Percentiles rank a stretch among this genome's conserved stretches.
Evolutionary conservation across 768 basidiomycete genomes (phyloP).

Genomic region (Hygrocybe coccinea): DNA sequence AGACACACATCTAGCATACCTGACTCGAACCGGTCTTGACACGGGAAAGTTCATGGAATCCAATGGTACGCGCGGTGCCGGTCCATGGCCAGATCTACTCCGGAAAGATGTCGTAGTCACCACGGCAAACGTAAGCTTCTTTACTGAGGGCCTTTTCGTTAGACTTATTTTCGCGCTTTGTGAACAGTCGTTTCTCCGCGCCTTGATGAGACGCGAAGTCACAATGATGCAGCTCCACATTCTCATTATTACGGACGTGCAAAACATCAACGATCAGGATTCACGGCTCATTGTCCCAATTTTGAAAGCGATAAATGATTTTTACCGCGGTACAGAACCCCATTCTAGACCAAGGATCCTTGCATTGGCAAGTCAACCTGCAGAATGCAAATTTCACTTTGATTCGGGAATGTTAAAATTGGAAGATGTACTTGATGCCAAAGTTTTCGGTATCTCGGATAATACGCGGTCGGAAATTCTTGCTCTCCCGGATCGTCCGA

Average conservation of each 20-base stretch:
- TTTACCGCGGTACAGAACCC: slow-evolving; percentile 35
- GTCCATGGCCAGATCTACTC: slow-evolving; percentile 25
- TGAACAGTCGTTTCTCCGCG: slow-evolving; percentile 37
- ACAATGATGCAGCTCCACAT: slow-evolving; percentile 41
- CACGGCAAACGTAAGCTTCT: slow-evolving; percentile 35
- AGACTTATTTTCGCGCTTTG: slow-evolving; percentile 22
- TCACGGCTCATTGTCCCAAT: slow-evolving; percentile 35
- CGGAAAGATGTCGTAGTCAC: slow-evolving; percentile 37
- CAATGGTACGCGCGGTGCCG: background rate
- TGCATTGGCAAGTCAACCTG: slow-evolving; percentile 30
- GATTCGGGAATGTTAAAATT: slow-evolving; percentile 36
- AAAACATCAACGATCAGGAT: slow-evolving; percentile 33
- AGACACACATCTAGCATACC: no score
- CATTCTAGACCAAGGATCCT: slow-evolving; percentile 42
- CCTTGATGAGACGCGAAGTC: slow-evolving; percentile 26
- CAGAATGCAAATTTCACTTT: slow-evolving; percentile 24
- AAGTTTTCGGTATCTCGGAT: slow-evolving; percentile 34
- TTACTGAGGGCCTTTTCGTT: slow-evolving; percentile 5
- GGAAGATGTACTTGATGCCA: slow-evolving; percentile 37
- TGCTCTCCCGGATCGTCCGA: slow-evolving; percentile 37
- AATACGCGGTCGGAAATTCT: slow-evolving; percentile 30
- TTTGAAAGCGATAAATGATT: slow-evolving; percentile 42
- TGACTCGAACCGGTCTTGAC: slow-evolving; percentile 9
- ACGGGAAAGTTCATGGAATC: slow-evolving; percentile 26
- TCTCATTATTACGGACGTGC: slow-evolving; percentile 43